Percentiles rank a stretch among this genome's conserved stretches.
Conservation (phyloP, 108 stramenopile species). For the Aurantiochytrium sp. region DNA sequence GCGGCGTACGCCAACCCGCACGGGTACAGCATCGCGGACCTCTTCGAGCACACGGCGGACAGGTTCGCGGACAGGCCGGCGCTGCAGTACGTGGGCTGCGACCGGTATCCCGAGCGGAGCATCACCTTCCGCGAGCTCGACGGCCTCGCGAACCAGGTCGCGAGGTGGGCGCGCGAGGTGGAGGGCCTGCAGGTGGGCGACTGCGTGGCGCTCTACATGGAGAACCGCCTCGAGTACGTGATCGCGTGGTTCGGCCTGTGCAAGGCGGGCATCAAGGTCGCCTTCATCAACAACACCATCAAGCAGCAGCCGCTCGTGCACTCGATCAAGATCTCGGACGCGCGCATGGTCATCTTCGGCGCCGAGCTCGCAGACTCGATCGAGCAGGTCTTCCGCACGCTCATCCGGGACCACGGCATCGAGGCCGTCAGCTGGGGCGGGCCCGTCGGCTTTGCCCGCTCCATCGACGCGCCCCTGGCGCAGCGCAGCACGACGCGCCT, state of each 20-base stretch:
- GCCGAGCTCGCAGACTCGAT: neutral
- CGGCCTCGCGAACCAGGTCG: neutral
- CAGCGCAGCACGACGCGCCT: neutral
- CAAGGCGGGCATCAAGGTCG: constrained; percentile 36
- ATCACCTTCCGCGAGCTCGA: neutral
- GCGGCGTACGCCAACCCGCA: neutral
- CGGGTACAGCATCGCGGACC: constrained; percentile 7
- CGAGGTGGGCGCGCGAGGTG: neutral
- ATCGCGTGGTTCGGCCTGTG: constrained; percentile 36
- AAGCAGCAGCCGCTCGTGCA: constrained; percentile 32
- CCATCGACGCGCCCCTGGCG: neutral
- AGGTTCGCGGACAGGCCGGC: neutral
- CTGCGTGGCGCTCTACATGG: constrained; percentile 39
- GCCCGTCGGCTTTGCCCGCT: neutral
- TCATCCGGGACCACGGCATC: neutral
- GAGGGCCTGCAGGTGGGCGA: constrained; percentile 25
- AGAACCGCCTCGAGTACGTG: constrained; percentile 38
- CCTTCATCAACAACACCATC: constrained; percentile 42
- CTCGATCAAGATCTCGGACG: neutral
- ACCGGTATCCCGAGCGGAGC: neutral
- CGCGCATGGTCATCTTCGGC: constrained; percentile 39
- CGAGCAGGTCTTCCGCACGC: neutral
- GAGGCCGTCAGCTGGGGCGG: neutral
- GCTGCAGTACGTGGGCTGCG: neutral
- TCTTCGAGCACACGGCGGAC: neutral